These are phyloP conservation scores for Hemileia vastatrix DNA, from an alignment of 1,284 basidiomycete genomes.

Conservation along the genomic window DNA sequence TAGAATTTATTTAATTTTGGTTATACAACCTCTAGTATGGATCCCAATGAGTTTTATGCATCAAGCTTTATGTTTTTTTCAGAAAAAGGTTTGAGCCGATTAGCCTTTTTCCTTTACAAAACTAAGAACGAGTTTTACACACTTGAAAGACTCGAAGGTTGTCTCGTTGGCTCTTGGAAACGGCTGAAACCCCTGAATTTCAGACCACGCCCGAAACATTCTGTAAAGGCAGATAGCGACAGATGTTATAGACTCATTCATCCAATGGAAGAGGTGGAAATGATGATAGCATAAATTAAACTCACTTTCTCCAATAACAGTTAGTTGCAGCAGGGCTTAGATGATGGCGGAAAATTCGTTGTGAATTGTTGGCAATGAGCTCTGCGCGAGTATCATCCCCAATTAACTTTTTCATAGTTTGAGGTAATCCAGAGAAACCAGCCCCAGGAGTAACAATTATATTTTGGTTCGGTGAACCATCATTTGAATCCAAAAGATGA, in stretches of 20 bases:
- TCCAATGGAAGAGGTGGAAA: conserved; percentile 22
- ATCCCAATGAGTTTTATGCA: too few species aligned
- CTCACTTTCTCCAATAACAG: conserved; percentile 32
- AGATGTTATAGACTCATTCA: conserved; percentile 32
- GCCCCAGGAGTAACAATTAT: conserved; percentile 38
- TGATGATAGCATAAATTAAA: not conserved
- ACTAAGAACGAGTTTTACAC: not conserved
- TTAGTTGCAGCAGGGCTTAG: conserved; percentile 39
- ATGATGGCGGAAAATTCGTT: conserved; percentile 38
- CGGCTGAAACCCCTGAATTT: conserved; percentile 37
- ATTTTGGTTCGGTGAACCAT: conserved; percentile 41
- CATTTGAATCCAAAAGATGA: conserved; percentile 39
- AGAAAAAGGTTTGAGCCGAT: too few species aligned
- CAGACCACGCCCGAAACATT: conserved; percentile 32
- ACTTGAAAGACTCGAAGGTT: conserved; percentile 21
- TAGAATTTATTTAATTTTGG: too few species aligned
- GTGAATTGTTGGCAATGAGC: conserved; percentile 40
- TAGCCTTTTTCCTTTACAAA: too few species aligned
- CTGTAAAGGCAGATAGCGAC: conserved; percentile 29
- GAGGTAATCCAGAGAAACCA: conserved; percentile 34
- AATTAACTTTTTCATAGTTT: conserved; percentile 40
- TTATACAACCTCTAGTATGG: too few species aligned
- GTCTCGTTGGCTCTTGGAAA: conserved; percentile 1
- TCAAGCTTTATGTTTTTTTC: too few species aligned
- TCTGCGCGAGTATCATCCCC: conserved; percentile 32